Conservation (phyloP, 2,329 filamentous ascomycete species). For the Epichloe scottii region DNA sequence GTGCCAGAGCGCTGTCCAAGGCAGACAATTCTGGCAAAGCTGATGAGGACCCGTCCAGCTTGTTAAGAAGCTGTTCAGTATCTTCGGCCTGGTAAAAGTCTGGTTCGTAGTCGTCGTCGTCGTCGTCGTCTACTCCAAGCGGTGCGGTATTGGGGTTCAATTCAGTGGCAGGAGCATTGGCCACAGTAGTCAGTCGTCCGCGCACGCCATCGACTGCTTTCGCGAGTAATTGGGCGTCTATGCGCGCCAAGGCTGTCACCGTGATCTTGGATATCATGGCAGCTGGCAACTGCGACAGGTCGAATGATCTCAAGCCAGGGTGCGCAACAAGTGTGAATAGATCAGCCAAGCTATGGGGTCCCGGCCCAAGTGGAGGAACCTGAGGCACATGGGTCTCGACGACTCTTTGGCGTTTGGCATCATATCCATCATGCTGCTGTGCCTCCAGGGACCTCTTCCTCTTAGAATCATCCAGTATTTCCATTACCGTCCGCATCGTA, state of each 20-base stretch:
- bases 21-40: constrained; percentile 20
- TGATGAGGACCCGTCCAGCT: constrained; percentile 57
- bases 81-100: constrained; percentile 70
- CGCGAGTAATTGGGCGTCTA: constrained; percentile 56
- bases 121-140: constrained; percentile 60
- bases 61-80: constrained; percentile 65
- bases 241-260: constrained; percentile 61
- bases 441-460: constrained; percentile 64
- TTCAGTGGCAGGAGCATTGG: constrained; percentile 30
- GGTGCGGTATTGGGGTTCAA: constrained; percentile 47
- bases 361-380: constrained; percentile 60
- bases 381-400: constrained; percentile 29
- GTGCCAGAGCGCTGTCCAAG: constrained; percentile 36
- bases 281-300: constrained; percentile 66
- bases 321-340: constrained; percentile 75
- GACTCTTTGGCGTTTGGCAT: constrained; percentile 74
- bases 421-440: constrained; percentile 59
- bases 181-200: constrained; percentile 33
- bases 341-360: constrained; percentile 67
- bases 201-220: constrained; percentile 58
- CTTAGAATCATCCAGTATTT: constrained; percentile 65
- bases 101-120: constrained; percentile 74
- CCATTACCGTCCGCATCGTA: constrained; percentile 62
- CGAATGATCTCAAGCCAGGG: constrained; percentile 61
- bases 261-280: constrained; percentile 69